Evolutionary conservation across 139 green algal genomes (phyloP).

Genomic region (Pseudopediastrum boryanum): DNA sequence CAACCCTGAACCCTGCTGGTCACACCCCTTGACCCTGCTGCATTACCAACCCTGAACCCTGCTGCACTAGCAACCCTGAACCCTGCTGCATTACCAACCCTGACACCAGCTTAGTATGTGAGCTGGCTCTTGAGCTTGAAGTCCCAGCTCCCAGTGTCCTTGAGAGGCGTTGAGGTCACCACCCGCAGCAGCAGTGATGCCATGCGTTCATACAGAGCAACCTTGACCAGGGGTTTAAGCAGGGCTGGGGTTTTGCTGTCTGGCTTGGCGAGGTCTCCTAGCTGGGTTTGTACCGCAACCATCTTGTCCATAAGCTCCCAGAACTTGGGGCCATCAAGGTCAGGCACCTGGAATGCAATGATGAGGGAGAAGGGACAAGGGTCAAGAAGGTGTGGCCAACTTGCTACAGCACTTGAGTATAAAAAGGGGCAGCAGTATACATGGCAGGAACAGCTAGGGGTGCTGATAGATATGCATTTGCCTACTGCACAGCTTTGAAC

Average conservation of each 20-base stretch:
- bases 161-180: conserved; percentile 67
- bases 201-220: conserved; percentile 72
- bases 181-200: conserved; percentile 29
- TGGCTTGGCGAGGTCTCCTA: conserved; percentile 62
- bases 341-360: conserved; percentile 63
- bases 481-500: too few relatives aligned
- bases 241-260: conserved; percentile 54
- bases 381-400: not conserved
- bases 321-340: conserved; percentile 85
- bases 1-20: too few relatives aligned
- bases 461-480: too few relatives aligned
- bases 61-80: too few relatives aligned
- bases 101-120: conserved; percentile 52
- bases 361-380: not conserved
- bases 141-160: conserved; percentile 72
- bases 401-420: too few relatives aligned
- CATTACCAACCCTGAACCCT: too few relatives aligned
- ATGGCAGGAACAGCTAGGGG: too few relatives aligned
- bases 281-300: conserved; percentile 73
- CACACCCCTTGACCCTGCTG: too few relatives aligned
- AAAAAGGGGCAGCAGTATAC: too few relatives aligned
- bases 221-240: conserved; percentile 75
- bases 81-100: too few relatives aligned
- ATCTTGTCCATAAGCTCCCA: conserved; percentile 74
- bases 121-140: conserved; percentile 57